These are phyloP conservation scores for Tardiomyces blankii DNA, from an alignment of 1,139 yeast species.

Conservation along the genomic window DNA sequence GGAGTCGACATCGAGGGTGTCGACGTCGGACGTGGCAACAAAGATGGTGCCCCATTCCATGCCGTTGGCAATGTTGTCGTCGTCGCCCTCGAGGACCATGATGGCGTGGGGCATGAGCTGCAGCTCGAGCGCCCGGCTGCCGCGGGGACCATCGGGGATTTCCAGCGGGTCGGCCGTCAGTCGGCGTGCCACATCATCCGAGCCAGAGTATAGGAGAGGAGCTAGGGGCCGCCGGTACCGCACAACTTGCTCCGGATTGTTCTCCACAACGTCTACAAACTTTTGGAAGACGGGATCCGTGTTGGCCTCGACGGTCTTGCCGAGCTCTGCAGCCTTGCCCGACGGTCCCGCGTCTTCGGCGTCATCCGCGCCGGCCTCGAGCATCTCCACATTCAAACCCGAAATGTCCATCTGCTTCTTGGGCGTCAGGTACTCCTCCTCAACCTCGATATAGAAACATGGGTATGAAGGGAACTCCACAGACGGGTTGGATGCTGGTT, in stretches of 20 bases:
- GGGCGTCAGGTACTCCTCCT: slow-evolving; percentile 43
- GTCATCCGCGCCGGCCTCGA: slow-evolving; percentile 2
- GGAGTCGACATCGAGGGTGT: slow-evolving; percentile 43
- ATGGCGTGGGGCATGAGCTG: slow-evolving; percentile 94
- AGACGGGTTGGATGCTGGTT: background rate
- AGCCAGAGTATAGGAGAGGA: slow-evolving; percentile 64
- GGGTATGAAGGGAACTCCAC: slow-evolving; percentile 25
- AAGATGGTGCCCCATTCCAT: slow-evolving; percentile 98
- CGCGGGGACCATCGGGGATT: slow-evolving; percentile 40
- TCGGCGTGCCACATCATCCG: slow-evolving; percentile 41
- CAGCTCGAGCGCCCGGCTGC: slow-evolving; percentile 60
- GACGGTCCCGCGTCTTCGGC: too few species aligned
- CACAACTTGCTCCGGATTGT: slow-evolving; percentile 77
- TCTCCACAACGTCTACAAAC: slow-evolving; percentile 61
- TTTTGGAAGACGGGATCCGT: slow-evolving; percentile 65
- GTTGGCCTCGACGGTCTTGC: slow-evolving; percentile 13
- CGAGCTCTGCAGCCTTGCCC: slow-evolving; percentile 7
- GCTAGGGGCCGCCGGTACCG: slow-evolving; percentile 48
- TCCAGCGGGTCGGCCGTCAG: slow-evolving; percentile 38
- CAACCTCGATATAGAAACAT: slow-evolving; percentile 60
- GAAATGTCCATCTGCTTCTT: slow-evolving; percentile 20
- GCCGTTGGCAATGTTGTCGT: slow-evolving; percentile 47
- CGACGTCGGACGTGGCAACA: slow-evolving; percentile 71
- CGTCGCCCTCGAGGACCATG: slow-evolving; percentile 53
- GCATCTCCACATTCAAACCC: slow-evolving; percentile 23